Evolutionary conservation across 1,139 yeast genomes (phyloP).

Genomic region (Scheffersomyces cryptocercus): DNA sequence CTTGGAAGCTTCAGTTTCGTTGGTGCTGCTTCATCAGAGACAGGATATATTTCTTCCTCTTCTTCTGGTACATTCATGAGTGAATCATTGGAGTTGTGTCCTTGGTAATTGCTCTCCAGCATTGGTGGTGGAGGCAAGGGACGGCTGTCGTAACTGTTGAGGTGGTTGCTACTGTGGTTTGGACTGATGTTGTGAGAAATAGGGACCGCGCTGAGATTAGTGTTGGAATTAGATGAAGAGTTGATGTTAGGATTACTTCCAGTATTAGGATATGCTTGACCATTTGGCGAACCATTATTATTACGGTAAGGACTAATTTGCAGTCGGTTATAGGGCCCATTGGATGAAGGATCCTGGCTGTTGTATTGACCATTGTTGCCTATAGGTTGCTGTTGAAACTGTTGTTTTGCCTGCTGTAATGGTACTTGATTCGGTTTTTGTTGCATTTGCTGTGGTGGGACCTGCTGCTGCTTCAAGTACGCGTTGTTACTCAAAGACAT

Average conservation of each 20-base stretch:
- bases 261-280: background rate
- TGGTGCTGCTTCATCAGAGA: constrained; percentile 3
- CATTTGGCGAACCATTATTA: background rate
- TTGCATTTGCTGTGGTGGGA: too few species aligned
- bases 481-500: constrained; percentile 13
- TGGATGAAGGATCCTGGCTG: too few species aligned
- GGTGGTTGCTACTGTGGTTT: background rate
- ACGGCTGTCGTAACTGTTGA: too few species aligned
- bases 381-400: background rate
- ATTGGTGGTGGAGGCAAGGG: too few species aligned
- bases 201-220: background rate
- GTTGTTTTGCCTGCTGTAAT: too few species aligned
- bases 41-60: constrained; percentile 28
- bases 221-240: background rate
- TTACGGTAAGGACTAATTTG: background rate
- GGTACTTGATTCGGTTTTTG: too few species aligned
- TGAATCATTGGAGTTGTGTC: constrained; percentile 35
- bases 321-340: too few species aligned
- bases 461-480: background rate
- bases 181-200: background rate
- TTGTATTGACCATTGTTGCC: too few species aligned
- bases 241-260: constrained; percentile 3
- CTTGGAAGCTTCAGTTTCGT: constrained; percentile 1
- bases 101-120: constrained; percentile 4
- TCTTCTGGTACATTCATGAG: constrained; percentile 45